Conservation (phyloP, 805 yeast species). For the Candida coquimbonensis region DNA sequence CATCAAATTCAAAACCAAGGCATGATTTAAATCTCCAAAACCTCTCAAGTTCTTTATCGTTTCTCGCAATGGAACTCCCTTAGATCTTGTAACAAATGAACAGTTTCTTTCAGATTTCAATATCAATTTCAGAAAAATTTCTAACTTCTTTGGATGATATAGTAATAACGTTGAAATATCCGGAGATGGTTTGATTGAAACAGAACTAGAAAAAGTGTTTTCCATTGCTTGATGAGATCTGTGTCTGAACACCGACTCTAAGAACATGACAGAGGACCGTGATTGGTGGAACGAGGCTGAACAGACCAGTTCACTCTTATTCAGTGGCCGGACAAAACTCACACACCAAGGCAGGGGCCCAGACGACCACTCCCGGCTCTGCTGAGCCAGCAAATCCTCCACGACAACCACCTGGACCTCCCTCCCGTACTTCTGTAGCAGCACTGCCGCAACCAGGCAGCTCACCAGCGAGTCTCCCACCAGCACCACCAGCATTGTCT, state of each 20-base stretch:
- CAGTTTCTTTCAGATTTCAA: neutral
- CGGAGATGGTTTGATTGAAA: conserved; percentile 9
- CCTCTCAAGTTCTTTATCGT: neutral
- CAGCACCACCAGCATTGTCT: conserved; percentile 8
- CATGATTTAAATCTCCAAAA: no score
- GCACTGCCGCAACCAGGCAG: conserved; percentile 1
- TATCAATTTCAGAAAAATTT: neutral
- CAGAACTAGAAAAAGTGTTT: neutral
- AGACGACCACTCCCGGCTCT: neutral
- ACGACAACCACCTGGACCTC: conserved; percentile 1
- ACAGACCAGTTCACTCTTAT: neutral
- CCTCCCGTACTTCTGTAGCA: conserved; percentile 1
- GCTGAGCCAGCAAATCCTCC: neutral
- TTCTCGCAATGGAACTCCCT: neutral
- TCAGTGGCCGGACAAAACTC: neutral
- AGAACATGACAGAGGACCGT: conserved; percentile 9
- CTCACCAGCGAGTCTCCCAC: conserved; percentile 5
- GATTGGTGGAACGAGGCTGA: conserved; percentile 2
- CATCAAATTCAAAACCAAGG: neutral
- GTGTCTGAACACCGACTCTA: conserved; percentile 1
- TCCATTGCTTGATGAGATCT: neutral
- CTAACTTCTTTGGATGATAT: conserved; percentile 6
- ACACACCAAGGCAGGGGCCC: conserved; percentile 12
- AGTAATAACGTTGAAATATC: conserved; percentile 1
- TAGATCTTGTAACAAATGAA: neutral